phyloP scores from a whole-genome alignment of 2,329 filamentous ascomycete genomes.

The Pseudodiploospora longispora region DNA sequence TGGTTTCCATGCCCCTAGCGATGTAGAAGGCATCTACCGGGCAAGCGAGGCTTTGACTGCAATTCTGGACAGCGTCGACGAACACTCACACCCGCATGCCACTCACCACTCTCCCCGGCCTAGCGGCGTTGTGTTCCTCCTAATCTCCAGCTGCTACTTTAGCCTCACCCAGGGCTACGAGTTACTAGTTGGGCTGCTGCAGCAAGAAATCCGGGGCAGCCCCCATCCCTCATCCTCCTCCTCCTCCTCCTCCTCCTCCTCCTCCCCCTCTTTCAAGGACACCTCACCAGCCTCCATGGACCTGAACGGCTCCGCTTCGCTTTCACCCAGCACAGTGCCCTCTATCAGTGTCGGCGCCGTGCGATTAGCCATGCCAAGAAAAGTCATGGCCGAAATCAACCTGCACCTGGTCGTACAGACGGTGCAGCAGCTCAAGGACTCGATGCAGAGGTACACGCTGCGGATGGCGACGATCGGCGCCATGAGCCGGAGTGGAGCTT shows the following conservation, averaged over 20 bases:
- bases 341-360: background rate
- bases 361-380: slow-evolving; percentile 3
- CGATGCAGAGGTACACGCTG: background rate
- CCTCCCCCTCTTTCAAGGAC: no score
- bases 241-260: no score
- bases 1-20: background rate
- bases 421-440: slow-evolving; percentile 2
- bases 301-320: background rate
- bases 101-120: background rate
- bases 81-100: no score
- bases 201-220: background rate
- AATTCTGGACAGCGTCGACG: background rate
- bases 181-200: background rate
- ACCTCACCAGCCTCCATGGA: background rate
- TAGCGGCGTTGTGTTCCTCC: background rate
- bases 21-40: slow-evolving; percentile 6
- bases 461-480: background rate
- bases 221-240: background rate
- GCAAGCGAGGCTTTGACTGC: slow-evolving; percentile 2
- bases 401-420: slow-evolving; percentile 5
- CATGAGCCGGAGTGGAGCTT: no score
- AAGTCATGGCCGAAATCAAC: slow-evolving; percentile 5
- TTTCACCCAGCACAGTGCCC: no score
- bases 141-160: slow-evolving; percentile 7
- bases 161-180: slow-evolving; percentile 6